Percentiles rank a stretch among this genome's conserved stretches.
Evolutionary conservation across 176 grass and related monocot species (phyloP).

Genomic region (Cenchrus fungigraminus): DNA sequence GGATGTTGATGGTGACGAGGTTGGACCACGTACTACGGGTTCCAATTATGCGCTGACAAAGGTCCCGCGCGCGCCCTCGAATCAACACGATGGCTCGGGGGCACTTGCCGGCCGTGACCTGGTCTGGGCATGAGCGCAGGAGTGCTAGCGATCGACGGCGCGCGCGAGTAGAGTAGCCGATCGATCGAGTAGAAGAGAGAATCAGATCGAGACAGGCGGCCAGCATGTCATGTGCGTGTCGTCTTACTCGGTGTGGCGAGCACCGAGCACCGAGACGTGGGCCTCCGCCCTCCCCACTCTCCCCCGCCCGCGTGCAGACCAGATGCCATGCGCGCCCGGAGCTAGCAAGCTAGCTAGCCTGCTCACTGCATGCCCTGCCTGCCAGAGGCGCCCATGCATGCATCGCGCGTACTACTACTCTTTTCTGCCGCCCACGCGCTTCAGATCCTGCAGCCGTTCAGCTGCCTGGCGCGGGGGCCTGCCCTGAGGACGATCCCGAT

Average conservation of each 20-base stretch:
- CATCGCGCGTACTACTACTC: background rate
- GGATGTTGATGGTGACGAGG: slow-evolving; percentile 9
- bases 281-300: background rate
- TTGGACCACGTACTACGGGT: slow-evolving; percentile 37
- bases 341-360: background rate
- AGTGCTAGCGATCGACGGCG: background rate
- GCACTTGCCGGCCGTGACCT: slow-evolving; percentile 33
- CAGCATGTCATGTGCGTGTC: slow-evolving; percentile 44
- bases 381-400: background rate
- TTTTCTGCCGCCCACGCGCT: background rate
- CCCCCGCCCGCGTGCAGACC: background rate
- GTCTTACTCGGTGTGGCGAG: slow-evolving; percentile 17
- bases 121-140: background rate
- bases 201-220: background rate
- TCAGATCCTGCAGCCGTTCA: no score
- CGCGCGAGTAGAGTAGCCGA: no score
- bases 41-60: slow-evolving; percentile 26
- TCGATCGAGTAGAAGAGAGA: background rate
- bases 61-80: slow-evolving; percentile 32
- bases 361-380: background rate
- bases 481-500: background rate
- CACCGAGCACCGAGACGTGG: slow-evolving; percentile 19
- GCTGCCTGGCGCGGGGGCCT: background rate
- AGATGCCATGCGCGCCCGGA: slow-evolving; percentile 18
- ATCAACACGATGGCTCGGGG: slow-evolving; percentile 34